Evolutionary conservation across 768 basidiomycete genomes (phyloP), one percentile per base, ranked within the genome.

Genomic region (Infundibulicybe gibba): DNA sequence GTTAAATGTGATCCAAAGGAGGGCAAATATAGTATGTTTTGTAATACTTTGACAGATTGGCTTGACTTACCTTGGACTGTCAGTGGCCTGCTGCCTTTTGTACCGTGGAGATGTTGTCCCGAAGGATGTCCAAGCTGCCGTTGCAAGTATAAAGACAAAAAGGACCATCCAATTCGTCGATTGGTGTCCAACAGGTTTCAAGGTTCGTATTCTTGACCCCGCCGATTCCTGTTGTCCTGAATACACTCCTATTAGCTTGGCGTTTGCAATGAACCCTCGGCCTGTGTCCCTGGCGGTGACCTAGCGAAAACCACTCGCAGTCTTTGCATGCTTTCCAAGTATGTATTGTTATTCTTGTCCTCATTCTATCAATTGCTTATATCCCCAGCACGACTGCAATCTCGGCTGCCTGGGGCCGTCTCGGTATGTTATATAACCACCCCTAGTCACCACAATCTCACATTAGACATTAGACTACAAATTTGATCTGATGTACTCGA

Each of bases 151-250:
- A 76, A 97, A 94, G 79, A 97, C 94, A 48, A 97, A 94, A 80
- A 83, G 89, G 54, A 97, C 95, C 19, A 97, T 98, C 61, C 94
- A 95, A 61, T 97, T 95, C 65, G 94, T 97, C 51, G 94, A 97
- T 62, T 97, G 94, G 94, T 94, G 91, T 68, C 90, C 90, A 32
- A 98, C 95, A 61, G 95, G 94, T 52, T 95, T 94, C 85, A 94
- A 94, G 72, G 77, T 79, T 35, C 34, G 62, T 53, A 13, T 48
- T 2, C n/a, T n/a, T 41, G 11, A 43, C 39, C 20, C n/a, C 35
- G 3, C 34, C 6, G 19, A 13, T 5, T 19, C n/a, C 34, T 37
- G 42, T 31, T n/a, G 20, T 20, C 43, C 38, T 61, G 60, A 49
- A 63, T 60, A n/a, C n/a, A n/a, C 48, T 59, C 49, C 55, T 65